Evolutionary conservation across 2,329 filamentous ascomycete species (phyloP).

Genomic region (Canariomyces notabilis): DNA sequence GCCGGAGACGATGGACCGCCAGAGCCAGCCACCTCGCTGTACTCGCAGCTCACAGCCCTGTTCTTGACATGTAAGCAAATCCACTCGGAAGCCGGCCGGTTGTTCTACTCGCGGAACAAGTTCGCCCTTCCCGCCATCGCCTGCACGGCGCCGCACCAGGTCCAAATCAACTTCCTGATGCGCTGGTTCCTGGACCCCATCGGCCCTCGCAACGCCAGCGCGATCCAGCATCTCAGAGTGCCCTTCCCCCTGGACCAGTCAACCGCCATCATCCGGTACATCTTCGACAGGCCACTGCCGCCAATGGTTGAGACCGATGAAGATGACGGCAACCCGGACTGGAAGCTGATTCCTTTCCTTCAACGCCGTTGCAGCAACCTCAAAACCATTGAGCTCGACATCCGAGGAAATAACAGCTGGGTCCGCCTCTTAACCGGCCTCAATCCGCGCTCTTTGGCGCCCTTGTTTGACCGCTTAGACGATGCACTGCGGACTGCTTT

Average conservation of each 20-base stretch:
- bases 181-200: conserved; percentile 18
- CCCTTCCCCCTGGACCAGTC: conserved; percentile 9
- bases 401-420: conserved; percentile 8
- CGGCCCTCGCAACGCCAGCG: conserved; percentile 10
- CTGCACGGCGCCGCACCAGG: conserved; percentile 9
- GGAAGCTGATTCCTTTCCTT: not conserved
- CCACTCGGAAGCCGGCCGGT: conserved; percentile 10
- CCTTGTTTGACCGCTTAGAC: conserved; percentile 2
- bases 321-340: not conserved
- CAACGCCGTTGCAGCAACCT: conserved; percentile 1
- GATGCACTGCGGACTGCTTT: not conserved
- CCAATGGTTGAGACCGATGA: no score
- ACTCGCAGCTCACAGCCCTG: conserved; percentile 4
- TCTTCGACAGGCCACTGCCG: not conserved
- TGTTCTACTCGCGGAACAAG: conserved; percentile 17
- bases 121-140: conserved; percentile 8
- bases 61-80: conserved; percentile 13
- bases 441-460: not conserved
- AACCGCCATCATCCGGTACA: not conserved
- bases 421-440: not conserved
- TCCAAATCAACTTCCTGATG: conserved; percentile 16
- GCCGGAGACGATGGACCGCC: not conserved
- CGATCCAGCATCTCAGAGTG: conserved; percentile 9
- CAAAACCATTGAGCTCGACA: conserved; percentile 8
- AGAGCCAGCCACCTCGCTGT: not conserved